Evolutionary conservation across 306 rosid genomes (phyloP).

Genomic region (Alnus glutinosa): DNA sequence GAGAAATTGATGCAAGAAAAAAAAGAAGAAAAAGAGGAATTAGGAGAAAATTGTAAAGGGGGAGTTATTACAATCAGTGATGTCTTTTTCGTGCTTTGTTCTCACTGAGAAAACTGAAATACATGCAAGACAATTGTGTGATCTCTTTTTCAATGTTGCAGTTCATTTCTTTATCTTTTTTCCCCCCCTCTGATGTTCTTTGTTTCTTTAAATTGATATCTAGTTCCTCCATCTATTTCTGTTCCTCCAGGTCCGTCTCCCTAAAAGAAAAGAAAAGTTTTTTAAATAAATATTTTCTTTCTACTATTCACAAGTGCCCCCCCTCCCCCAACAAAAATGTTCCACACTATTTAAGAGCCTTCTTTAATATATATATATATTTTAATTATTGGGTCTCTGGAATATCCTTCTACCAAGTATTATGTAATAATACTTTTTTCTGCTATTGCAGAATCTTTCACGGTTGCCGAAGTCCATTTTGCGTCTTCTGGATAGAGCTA

Average conservation of each 20-base stretch:
- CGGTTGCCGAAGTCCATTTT: slow-evolving; percentile 77
- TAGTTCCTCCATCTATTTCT: neutral
- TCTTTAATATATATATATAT: no score
- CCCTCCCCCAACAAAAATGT: neutral
- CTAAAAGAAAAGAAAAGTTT: neutral
- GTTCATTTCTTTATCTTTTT: neutral
- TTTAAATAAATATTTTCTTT: neutral
- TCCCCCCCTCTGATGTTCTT: neutral
- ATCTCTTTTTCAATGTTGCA: neutral
- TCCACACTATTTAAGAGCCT: neutral
- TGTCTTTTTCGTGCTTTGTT: neutral
- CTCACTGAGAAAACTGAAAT: neutral
- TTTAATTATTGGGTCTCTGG: neutral
- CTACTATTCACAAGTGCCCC: neutral
- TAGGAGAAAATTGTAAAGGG: neutral
- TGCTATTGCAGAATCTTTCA: slow-evolving; percentile 69
- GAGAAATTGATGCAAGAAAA: neutral
- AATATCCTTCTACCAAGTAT: slow-evolving; percentile 25
- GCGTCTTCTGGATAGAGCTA: slow-evolving; percentile 76
- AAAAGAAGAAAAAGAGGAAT: neutral
- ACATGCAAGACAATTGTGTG: neutral
- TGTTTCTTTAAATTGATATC: neutral
- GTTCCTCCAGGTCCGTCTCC: neutral
- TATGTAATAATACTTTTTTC: slow-evolving; percentile 1
- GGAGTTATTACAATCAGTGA: neutral